Base-by-base conservation (phyloP, 2,329 filamentous ascomycete species). In the Hypoxylon sp. region DNA sequence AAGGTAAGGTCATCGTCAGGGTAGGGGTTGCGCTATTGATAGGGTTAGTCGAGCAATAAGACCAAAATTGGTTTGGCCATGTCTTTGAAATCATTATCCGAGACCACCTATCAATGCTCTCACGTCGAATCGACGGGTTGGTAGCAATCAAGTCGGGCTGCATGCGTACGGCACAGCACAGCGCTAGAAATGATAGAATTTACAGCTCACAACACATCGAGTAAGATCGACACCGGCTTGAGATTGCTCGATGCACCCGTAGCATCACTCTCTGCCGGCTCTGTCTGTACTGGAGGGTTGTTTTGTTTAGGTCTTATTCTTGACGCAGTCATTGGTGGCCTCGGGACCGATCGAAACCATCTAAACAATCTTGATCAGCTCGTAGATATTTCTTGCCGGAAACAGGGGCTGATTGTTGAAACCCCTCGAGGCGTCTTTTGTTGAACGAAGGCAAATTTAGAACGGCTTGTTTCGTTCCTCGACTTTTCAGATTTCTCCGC, bases 141-240 rank as follows among this genome's bases (percentile, higher is more conserved):
- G 11, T 31, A 32, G 38, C 12, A 23, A 20, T 29, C 27, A 5
- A 36, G 51, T 15, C 15, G 41, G 34, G 37, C 51, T 47, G 54
- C 46, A 42, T 19, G 47, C 25, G 12, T 51, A 55, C 51, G 57
- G 55, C 55, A 12, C 55, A 58, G 57, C 51, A n/a, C n/a, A n/a
- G n/a, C n/a, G n/a, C 21, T 9, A 25, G 49, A 29, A 34, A 37
- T 37, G 31, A 48, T 43, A 30, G 43, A 46, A 53, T 45, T 42
- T 53, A 36, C 43, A 52, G 45, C 46, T 53, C 45, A 19, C 26
- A 44, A 42, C 46, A 35, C 40, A 59, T 49, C 37, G 43, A 57
- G 59, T 57, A 56, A 51, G 59, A 64, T 64, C 57, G 59, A 53
- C 57, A 45, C 46, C 26, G 23, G 47, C 55, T 42, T 36, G 38